Evolutionary conservation across 75 land plant genomes (phyloP).

Genomic region (Adiantum capillusveneris): DNA sequence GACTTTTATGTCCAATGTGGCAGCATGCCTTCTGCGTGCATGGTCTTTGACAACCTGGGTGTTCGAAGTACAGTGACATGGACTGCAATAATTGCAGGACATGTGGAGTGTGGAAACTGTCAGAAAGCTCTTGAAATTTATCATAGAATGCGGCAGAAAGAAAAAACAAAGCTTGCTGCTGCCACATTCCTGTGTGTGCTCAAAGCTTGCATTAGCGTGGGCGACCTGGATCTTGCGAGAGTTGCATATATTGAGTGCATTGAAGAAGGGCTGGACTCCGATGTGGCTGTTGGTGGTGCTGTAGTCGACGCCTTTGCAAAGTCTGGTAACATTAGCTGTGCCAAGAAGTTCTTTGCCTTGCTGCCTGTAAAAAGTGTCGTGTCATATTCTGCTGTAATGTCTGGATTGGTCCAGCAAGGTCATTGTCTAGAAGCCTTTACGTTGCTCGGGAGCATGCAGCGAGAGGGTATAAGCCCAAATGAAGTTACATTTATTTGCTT

Average conservation of each 20-base stretch:
- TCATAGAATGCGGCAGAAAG: conserved; percentile 3
- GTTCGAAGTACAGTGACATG: conserved; percentile 12
- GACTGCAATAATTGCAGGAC: conserved; percentile 19
- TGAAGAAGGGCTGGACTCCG: conserved; percentile 28
- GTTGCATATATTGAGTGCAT: conserved; percentile 27
- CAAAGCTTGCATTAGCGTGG: conserved; percentile 19
- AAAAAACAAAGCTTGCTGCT: conserved; percentile 11
- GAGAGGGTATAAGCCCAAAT: conserved; percentile 24
- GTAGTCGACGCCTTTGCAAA: conserved; percentile 37
- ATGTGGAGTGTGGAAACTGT: conserved; percentile 5
- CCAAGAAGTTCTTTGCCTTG: conserved; percentile 22
- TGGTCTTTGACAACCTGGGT: conserved; percentile 9
- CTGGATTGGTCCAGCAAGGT: conserved; percentile 25
- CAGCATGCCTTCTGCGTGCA: conserved; percentile 7
- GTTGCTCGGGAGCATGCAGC: conserved; percentile 23
- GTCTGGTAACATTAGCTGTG: conserved; percentile 18
- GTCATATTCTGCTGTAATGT: conserved; percentile 39
- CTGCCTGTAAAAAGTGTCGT: conserved; percentile 18
- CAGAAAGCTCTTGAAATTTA: conserved; percentile 11
- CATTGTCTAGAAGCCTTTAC: conserved; percentile 4
- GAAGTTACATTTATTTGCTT: conserved; percentile 30
- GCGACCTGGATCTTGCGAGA: conserved; percentile 14
- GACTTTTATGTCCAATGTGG: conserved; percentile 8
- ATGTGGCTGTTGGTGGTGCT: conserved; percentile 29
- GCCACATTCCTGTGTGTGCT: conserved; percentile 17